Percentiles rank a stretch among this genome's conserved stretches.
phyloP scores from a whole-genome alignment of 2,329 filamentous ascomycete genomes.

The Teratosphaeria viscida region DNA sequence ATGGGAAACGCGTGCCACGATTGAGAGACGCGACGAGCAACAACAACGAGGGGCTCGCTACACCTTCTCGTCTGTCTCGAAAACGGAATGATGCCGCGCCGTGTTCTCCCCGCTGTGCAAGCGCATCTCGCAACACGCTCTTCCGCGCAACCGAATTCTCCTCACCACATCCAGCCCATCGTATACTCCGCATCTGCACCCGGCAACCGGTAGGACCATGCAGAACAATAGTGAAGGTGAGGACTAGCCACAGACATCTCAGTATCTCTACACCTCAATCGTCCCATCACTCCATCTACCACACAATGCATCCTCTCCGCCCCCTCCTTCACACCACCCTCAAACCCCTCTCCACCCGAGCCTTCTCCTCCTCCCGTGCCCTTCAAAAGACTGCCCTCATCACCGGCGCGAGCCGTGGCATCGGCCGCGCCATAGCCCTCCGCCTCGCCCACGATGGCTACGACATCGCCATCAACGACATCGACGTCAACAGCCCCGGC shows the following conservation, averaged over 20 bases:
- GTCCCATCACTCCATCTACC: neutral
- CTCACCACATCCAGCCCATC: neutral
- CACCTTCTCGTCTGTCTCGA: neutral
- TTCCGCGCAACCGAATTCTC: neutral
- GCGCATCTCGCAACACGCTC: neutral
- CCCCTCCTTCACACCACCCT: neutral
- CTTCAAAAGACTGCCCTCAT: conserved; percentile 23
- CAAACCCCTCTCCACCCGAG: neutral
- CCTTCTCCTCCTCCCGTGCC: neutral
- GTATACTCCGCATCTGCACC: neutral
- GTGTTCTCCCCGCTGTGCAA: neutral
- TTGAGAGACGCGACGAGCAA: neutral
- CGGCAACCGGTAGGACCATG: neutral
- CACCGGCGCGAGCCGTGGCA: conserved; percentile 27
- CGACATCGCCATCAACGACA: conserved; percentile 55
- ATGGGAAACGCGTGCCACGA: neutral
- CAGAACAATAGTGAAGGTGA: neutral
- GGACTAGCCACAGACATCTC: neutral
- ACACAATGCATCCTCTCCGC: neutral
- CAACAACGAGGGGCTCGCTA: neutral
- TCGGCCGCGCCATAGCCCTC: conserved; percentile 51
- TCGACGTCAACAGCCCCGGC: conserved; percentile 41
- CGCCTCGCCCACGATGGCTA: conserved; percentile 57
- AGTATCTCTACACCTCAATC: neutral
- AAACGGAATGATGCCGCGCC: neutral